phyloP scores from a whole-genome alignment of 1,139 yeast species.

The Diutina siamensis region DNA sequence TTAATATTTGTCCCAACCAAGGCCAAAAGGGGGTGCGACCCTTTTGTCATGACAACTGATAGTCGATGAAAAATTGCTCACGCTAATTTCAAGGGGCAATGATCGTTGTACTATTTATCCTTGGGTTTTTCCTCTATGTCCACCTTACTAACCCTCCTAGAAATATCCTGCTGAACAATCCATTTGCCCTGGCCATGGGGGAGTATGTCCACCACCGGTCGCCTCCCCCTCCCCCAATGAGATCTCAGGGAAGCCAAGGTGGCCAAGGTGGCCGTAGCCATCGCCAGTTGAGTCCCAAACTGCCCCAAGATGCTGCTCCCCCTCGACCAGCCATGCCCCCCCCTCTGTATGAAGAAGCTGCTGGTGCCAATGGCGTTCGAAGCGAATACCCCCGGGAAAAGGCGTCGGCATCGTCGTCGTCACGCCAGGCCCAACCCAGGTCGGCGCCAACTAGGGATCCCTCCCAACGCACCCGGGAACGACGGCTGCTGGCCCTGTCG shows the following conservation, averaged over 20 bases:
- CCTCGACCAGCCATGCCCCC: constrained; percentile 15
- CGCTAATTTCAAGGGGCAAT: too few species aligned
- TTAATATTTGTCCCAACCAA: constrained; percentile 9
- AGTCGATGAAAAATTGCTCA: too few species aligned
- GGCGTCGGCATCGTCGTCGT: constrained; percentile 14
- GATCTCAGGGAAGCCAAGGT: background rate
- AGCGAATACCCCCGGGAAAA: constrained; percentile 45
- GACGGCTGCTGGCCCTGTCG: constrained; percentile 8
- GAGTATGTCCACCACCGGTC: constrained; percentile 22
- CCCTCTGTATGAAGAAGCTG: constrained; percentile 63
- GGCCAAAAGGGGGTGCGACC: background rate
- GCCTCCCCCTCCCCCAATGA: constrained; percentile 20
- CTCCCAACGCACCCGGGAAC: constrained; percentile 7
- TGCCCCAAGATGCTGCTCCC: constrained; percentile 10
- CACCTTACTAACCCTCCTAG: constrained; percentile 20
- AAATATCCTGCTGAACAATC: constrained; percentile 28
- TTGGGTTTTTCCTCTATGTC: constrained; percentile 8
- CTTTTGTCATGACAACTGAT: background rate
- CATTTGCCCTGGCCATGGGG: constrained; percentile 38
- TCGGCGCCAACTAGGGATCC: constrained; percentile 6
- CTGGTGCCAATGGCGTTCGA: constrained; percentile 33
- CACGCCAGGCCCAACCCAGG: constrained; percentile 10
- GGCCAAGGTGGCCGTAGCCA: background rate
- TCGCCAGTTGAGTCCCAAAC: background rate
- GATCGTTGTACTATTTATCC: background rate